These are phyloP conservation scores for Ophiostoma himal-ulmi DNA, from an alignment of 2,329 filamentous ascomycete genomes.

Conservation along the genomic window DNA sequence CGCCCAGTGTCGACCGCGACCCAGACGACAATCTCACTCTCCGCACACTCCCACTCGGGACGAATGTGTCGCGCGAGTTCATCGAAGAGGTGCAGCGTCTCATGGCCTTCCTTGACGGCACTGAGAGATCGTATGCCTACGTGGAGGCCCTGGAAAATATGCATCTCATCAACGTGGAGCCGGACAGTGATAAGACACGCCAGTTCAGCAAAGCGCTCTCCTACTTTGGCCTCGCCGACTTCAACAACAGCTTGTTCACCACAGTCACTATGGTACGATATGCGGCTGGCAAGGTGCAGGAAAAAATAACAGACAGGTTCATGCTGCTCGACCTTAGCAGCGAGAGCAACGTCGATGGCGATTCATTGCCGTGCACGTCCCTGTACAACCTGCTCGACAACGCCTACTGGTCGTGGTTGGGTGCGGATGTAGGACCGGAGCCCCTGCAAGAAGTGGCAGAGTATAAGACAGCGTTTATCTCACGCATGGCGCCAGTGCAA, in stretches of 20 bases:
- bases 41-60: neutral
- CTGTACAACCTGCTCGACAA: slow-evolving; percentile 2
- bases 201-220: slow-evolving; percentile 42
- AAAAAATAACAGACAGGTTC: neutral
- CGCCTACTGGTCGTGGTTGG: neutral
- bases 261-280: neutral
- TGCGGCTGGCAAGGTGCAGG: neutral
- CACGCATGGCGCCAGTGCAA: slow-evolving; percentile 22
- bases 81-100: slow-evolving; percentile 55
- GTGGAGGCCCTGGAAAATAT: slow-evolving; percentile 35
- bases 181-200: slow-evolving; percentile 34
- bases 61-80: slow-evolving; percentile 35
- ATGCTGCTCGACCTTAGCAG: slow-evolving; percentile 3
- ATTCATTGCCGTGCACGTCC: neutral
- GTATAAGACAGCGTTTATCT: slow-evolving; percentile 19
- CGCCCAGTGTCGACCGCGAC: slow-evolving; percentile 5
- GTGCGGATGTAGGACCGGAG: neutral
- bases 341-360: neutral
- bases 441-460: neutral
- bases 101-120: slow-evolving; percentile 57
- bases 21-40: neutral
- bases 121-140: slow-evolving; percentile 55
- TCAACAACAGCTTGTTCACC: slow-evolving; percentile 15
- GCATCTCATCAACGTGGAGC: slow-evolving; percentile 2
- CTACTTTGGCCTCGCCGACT: neutral